Conservation (phyloP, 768 basidiomycete species). For the Flagelloscypha sp. region DNA sequence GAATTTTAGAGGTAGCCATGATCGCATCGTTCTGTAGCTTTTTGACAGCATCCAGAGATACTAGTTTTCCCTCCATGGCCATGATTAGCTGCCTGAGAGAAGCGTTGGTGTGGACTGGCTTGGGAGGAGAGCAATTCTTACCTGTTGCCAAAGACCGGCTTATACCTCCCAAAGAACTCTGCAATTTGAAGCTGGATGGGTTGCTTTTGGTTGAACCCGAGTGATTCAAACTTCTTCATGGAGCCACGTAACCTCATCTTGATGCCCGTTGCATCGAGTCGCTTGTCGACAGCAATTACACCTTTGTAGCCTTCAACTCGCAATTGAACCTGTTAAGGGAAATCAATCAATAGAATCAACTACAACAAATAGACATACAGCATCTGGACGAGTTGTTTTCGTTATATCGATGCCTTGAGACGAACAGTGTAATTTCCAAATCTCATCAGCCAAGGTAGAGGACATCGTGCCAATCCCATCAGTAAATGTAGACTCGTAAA, state of each 20-base stretch:
- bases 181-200: too few relatives aligned
- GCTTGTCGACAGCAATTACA: slow-evolving; percentile 59
- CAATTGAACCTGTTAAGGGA: slow-evolving; percentile 72
- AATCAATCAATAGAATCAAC: too few relatives aligned
- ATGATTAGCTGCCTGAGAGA: too few relatives aligned
- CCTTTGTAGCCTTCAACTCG: slow-evolving; percentile 85
- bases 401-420: slow-evolving; percentile 26
- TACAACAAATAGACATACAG: slow-evolving; percentile 42
- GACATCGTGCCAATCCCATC: slow-evolving; percentile 83
- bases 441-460: slow-evolving; percentile 42
- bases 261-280: slow-evolving; percentile 41
- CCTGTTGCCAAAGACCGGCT: too few relatives aligned
- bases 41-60: too few relatives aligned
- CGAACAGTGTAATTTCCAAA: slow-evolving; percentile 50
- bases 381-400: slow-evolving; percentile 47
- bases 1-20: too few relatives aligned
- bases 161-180: too few relatives aligned
- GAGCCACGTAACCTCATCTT: slow-evolving; percentile 66
- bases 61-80: too few relatives aligned
- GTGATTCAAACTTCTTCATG: slow-evolving; percentile 77
- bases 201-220: too few relatives aligned
- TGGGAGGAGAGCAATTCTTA: too few relatives aligned
- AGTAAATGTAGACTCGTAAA: slow-evolving; percentile 50
- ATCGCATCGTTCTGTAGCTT: too few relatives aligned
- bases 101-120: too few relatives aligned